These are phyloP conservation scores for Mycena epipterygia DNA, from an alignment of 768 basidiomycete species.

Conservation along the genomic window DNA sequence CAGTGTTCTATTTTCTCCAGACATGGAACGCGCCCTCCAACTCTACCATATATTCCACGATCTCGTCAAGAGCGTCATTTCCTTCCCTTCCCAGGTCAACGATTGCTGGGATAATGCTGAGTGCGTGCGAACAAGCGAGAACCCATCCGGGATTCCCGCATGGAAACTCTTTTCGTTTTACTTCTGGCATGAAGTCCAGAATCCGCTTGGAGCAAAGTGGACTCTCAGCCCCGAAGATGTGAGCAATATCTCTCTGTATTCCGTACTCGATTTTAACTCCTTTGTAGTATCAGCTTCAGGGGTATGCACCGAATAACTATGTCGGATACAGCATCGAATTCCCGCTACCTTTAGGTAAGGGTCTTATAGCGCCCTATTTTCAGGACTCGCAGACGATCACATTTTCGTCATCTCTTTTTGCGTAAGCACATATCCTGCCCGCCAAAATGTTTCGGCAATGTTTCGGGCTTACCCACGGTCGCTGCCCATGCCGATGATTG, in stretches of 20 bases:
- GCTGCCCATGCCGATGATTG: too few species aligned
- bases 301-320: constrained; percentile 12
- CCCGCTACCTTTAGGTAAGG: too few species aligned
- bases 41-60: constrained; percentile 51
- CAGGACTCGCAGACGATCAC: too few species aligned
- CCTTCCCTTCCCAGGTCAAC: background rate
- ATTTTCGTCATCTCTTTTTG: too few species aligned
- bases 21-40: constrained; percentile 43
- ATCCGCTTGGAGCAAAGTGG: constrained; percentile 46
- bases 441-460: too few species aligned
- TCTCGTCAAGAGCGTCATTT: constrained; percentile 40
- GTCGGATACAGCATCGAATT: constrained; percentile 50
- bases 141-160: constrained; percentile 51
- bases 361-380: too few species aligned
- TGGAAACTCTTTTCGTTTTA: constrained; percentile 53
- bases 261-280: constrained; percentile 20
- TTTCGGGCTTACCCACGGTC: too few species aligned
- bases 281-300: constrained; percentile 11
- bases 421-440: too few species aligned
- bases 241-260: background rate
- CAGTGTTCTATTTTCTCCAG: constrained; percentile 13
- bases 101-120: constrained; percentile 11
- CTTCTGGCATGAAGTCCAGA: constrained; percentile 38
- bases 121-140: constrained; percentile 4
- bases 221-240: constrained; percentile 47